A percentile compares a stretch with the other conserved stretches of the same genome.
Evolutionary conservation across 2,329 filamentous ascomycete species (phyloP).

Genomic region (Myriosclerotinia duriaeana): DNA sequence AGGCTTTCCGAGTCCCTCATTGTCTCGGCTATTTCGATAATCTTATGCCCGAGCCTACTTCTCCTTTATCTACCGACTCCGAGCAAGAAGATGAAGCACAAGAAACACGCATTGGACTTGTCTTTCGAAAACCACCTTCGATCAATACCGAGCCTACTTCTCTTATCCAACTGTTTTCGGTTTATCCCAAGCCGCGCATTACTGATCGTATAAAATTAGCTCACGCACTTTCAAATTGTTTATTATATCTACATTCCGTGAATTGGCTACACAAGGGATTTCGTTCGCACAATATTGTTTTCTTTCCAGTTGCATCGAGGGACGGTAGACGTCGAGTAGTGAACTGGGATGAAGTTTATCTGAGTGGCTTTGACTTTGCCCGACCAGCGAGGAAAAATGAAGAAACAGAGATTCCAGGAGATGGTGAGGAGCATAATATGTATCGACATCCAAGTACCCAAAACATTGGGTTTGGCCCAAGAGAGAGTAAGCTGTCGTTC

Average conservation of each 20-base stretch:
- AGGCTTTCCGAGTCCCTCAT: constrained; percentile 51
- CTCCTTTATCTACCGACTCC: constrained; percentile 19
- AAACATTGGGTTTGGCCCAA: constrained; percentile 27
- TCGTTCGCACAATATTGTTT: constrained; percentile 53
- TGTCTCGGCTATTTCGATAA: constrained; percentile 54
- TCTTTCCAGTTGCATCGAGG: constrained; percentile 44
- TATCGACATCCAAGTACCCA: constrained; percentile 48
- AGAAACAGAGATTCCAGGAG: constrained; percentile 50
- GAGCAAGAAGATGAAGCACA: constrained; percentile 47
- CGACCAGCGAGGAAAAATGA: constrained; percentile 52
- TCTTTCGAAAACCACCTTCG: constrained; percentile 51
- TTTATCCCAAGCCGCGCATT: constrained; percentile 48
- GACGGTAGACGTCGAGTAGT: constrained; percentile 31
- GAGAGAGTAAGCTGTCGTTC: constrained; percentile 20
- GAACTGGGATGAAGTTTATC: constrained; percentile 46
- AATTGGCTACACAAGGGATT: constrained; percentile 61
- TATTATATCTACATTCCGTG: constrained; percentile 55
- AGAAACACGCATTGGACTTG: constrained; percentile 50
- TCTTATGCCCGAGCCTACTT: constrained; percentile 29
- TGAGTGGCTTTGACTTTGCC: constrained; percentile 56
- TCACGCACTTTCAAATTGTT: constrained; percentile 51
- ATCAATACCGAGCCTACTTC: constrained; percentile 47
- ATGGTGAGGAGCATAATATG: constrained; percentile 48
- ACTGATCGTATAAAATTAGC: constrained; percentile 54
- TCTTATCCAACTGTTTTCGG: constrained; percentile 49